Evolutionary conservation across 2,329 filamentous ascomycete species (phyloP).

Genomic region (Cladosporium velox): DNA sequence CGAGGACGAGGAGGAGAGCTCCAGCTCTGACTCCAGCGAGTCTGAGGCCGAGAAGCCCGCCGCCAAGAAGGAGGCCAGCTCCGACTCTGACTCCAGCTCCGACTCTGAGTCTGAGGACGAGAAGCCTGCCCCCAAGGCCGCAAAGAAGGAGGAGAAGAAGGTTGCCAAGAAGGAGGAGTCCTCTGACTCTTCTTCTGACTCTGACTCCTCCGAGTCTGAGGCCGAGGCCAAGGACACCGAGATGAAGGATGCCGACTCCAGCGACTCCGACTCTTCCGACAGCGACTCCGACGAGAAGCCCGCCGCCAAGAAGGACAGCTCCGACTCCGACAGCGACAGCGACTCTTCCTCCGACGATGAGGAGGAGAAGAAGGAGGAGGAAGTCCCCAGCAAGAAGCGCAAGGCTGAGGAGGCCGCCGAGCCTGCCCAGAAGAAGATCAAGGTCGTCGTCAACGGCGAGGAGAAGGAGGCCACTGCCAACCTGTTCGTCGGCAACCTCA

Average conservation of each 20-base stretch:
- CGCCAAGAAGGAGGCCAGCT: constrained; percentile 27
- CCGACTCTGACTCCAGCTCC: constrained; percentile 30
- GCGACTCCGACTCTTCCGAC: constrained; percentile 25
- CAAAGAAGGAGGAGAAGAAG: constrained; percentile 37
- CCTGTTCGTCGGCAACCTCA: constrained; percentile 86
- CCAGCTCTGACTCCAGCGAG: constrained; percentile 7
- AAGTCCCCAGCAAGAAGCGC: constrained; percentile 63
- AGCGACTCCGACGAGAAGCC: constrained; percentile 25
- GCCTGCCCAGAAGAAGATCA: constrained; percentile 66
- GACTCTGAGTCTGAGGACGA: constrained; percentile 23
- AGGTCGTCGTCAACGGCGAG: constrained; percentile 46
- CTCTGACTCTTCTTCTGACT: constrained; percentile 32
- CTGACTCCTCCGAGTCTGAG: constrained; percentile 13
- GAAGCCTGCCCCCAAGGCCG: constrained; percentile 28
- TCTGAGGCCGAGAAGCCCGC: constrained; percentile 17
- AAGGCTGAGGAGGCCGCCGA: constrained; percentile 60
- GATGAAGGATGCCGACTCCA: constrained; percentile 23
- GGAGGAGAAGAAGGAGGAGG: constrained; percentile 42
- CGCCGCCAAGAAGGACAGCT: constrained; percentile 8
- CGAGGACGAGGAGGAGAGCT: constrained; percentile 25
- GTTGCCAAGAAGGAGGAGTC: constrained; percentile 29
- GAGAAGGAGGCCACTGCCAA: constrained; percentile 57
- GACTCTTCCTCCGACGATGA: constrained; percentile 33
- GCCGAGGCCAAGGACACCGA: constrained; percentile 20
- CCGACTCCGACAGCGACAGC: constrained; percentile 7